These are phyloP conservation scores for Agastache rugosa DNA, from an alignment of 257 asterid species.

Conservation along the genomic window DNA sequence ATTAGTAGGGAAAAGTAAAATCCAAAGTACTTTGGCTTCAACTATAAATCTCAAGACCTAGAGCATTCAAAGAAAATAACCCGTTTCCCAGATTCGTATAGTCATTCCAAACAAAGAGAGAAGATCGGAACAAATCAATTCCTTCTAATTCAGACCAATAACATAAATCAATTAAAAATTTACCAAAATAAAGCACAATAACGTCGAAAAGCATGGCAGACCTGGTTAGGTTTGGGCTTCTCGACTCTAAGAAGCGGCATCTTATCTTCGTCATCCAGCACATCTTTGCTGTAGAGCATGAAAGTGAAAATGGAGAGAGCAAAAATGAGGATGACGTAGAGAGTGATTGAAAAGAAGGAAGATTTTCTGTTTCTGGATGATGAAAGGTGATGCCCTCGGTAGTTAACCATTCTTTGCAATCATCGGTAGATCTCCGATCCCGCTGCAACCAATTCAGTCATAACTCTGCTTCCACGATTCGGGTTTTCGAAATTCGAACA, in stretches of 20 bases:
- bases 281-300: constrained; percentile 62
- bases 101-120: neutral
- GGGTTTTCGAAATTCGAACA: neutral
- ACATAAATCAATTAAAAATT: neutral
- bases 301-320: constrained; percentile 69
- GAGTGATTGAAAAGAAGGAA: constrained; percentile 51
- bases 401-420: constrained; percentile 50
- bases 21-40: constrained; percentile 6
- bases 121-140: neutral
- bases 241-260: constrained; percentile 44
- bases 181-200: neutral
- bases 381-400: constrained; percentile 43
- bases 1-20: neutral
- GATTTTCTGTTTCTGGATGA: constrained; percentile 50
- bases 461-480: neutral
- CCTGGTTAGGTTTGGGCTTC: constrained; percentile 49
- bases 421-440: constrained; percentile 33
- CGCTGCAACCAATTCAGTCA: neutral
- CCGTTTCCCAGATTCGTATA: neutral
- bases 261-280: constrained; percentile 54
- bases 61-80: neutral
- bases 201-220: constrained; percentile 23
- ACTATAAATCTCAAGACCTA: neutral
- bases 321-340: constrained; percentile 59
- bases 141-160: neutral